phyloP scores from a whole-genome alignment of 2,329 filamentous ascomycete genomes.

The Teratosphaeria nubilosa region DNA sequence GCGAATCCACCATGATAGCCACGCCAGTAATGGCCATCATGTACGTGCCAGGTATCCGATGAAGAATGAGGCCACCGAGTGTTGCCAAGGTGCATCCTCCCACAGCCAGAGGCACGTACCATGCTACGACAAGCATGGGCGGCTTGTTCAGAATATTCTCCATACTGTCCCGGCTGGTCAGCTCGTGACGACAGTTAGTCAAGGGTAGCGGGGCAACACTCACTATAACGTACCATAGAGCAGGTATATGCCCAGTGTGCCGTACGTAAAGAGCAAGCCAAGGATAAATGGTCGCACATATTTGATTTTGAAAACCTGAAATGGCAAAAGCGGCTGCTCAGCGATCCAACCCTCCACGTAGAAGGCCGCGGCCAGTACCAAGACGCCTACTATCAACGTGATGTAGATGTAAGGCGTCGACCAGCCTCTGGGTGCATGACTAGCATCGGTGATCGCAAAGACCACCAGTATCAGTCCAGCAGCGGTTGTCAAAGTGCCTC shows the following conservation, averaged over 20 bases:
- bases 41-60: conserved; percentile 52
- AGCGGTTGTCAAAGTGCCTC: conserved; percentile 51
- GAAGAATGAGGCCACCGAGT: conserved; percentile 55
- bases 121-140: conserved; percentile 55
- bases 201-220: conserved; percentile 18
- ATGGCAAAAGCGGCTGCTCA: conserved; percentile 56
- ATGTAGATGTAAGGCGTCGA: conserved; percentile 61
- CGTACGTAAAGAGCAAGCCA: conserved; percentile 57
- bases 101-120: conserved; percentile 57
- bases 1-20: conserved; percentile 47
- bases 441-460: conserved; percentile 64
- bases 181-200: not conserved
- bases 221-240: conserved; percentile 62
- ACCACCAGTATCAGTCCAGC: conserved; percentile 59
- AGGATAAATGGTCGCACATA: conserved; percentile 56
- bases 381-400: conserved; percentile 51
- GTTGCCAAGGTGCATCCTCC: conserved; percentile 58
- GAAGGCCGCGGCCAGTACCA: conserved; percentile 50
- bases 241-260: conserved; percentile 57
- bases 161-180: conserved; percentile 37
- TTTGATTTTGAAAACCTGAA: conserved; percentile 58
- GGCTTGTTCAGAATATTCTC: conserved; percentile 48
- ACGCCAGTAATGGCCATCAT: conserved; percentile 52
- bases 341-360: conserved; percentile 67
- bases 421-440: conserved; percentile 60